phyloP scores from a whole-genome alignment of 164 flowering plant species.

The Vitis cinerea region DNA sequence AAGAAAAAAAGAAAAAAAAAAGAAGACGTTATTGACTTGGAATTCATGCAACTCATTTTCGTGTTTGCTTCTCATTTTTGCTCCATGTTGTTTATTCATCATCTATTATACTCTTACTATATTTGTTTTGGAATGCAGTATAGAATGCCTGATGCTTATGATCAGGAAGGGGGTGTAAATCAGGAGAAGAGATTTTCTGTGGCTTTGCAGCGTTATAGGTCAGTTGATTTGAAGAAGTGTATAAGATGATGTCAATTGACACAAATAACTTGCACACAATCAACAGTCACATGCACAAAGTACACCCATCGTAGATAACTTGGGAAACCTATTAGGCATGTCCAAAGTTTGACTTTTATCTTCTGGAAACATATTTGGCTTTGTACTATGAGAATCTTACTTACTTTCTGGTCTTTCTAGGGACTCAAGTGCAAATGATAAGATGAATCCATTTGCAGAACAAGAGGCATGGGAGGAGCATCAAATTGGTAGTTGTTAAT shows the following conservation, averaged over 20 bases:
- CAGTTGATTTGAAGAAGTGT: constrained; percentile 10
- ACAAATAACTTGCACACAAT: neutral
- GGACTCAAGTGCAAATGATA: constrained; percentile 62
- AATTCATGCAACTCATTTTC: too few relatives aligned
- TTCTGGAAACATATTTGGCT: neutral
- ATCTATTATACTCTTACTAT: neutral
- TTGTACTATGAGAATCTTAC: neutral
- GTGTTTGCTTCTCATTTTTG: neutral
- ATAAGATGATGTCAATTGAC: neutral
- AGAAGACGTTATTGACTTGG: too few relatives aligned
- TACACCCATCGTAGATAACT: neutral
- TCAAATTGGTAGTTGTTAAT: constrained; percentile 63
- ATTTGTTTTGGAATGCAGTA: constrained; percentile 57
- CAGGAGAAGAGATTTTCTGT: constrained; percentile 95
- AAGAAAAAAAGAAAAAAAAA: too few relatives aligned
- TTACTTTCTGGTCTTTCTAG: constrained; percentile 29
- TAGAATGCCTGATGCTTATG: constrained; percentile 97
- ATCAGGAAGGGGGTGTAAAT: constrained; percentile 77
- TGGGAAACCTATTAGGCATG: neutral
- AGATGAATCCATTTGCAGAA: constrained; percentile 99
- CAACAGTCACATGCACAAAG: too few relatives aligned
- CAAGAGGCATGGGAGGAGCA: constrained; percentile 99
- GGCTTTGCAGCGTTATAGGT: constrained; percentile 87
- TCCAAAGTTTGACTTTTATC: neutral
- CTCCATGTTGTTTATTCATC: neutral